Evolutionary conservation across 495 filamentous ascomycete genomes (phyloP).

Genomic region (Astrothelium macrocarpum): DNA sequence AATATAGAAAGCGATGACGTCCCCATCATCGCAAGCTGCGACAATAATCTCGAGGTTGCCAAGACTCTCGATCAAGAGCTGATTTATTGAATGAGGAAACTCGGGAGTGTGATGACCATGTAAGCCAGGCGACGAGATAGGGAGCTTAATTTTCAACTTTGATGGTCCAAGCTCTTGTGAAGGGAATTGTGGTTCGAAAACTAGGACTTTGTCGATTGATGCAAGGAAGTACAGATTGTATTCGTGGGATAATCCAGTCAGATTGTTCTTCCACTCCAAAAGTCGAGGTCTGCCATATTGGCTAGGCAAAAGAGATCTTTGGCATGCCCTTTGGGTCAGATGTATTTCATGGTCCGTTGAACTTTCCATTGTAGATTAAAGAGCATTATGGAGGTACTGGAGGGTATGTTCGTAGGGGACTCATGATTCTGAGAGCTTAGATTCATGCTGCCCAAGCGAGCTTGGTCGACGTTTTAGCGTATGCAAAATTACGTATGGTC

Average conservation of each 20-base stretch:
- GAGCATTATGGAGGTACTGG: background rate
- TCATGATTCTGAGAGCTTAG: too few species aligned
- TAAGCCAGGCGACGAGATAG: slow-evolving; percentile 37
- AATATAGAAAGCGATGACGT: slow-evolving; percentile 73
- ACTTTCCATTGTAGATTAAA: background rate
- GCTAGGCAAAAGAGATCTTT: background rate
- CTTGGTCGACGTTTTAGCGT: background rate
- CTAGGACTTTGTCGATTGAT: slow-evolving; percentile 58
- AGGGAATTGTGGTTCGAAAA: slow-evolving; percentile 61
- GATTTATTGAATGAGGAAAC: slow-evolving; percentile 65
- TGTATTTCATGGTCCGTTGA: background rate
- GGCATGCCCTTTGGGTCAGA: background rate
- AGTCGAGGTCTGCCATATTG: background rate
- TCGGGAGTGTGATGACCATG: slow-evolving; percentile 46
- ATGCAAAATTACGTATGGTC: background rate
- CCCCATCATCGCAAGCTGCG: slow-evolving; percentile 75
- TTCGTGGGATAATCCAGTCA: slow-evolving; percentile 48
- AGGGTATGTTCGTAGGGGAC: too few species aligned
- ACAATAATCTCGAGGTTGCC: slow-evolving; percentile 73
- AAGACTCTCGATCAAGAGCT: slow-evolving; percentile 66
- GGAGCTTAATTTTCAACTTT: slow-evolving; percentile 56
- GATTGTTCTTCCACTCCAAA: background rate
- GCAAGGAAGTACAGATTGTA: slow-evolving; percentile 70
- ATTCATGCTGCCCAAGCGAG: too few species aligned
- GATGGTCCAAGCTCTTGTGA: slow-evolving; percentile 52